These are phyloP conservation scores for Saururus chinensis DNA, from an alignment of 164 flowering plant genomes.

Conservation along the genomic window DNA sequence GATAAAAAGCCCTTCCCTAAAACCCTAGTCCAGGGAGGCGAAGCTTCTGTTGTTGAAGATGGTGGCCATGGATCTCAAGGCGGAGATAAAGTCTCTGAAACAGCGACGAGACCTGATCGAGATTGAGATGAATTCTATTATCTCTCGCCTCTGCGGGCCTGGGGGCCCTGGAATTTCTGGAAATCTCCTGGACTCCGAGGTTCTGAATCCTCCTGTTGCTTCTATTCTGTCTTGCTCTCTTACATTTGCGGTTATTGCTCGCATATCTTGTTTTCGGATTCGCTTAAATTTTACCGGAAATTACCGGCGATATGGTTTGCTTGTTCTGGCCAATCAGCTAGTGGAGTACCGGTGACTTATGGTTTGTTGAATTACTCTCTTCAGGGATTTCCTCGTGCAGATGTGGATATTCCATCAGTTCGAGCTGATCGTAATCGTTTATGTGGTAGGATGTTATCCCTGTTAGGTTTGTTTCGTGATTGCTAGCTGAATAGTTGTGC, in stretches of 20 bases:
- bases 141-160: conserved; percentile 53
- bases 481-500: neutral
- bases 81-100: conserved; percentile 54
- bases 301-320: too few relatives aligned
- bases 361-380: neutral
- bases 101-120: conserved; percentile 55
- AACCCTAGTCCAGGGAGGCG: neutral
- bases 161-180: conserved; percentile 88
- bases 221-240: neutral
- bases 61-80: conserved; percentile 79
- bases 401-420: conserved; percentile 62
- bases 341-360: neutral
- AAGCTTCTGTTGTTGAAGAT: conserved; percentile 21
- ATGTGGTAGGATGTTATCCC: conserved; percentile 30
- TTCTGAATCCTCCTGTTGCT: neutral
- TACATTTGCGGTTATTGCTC: too few relatives aligned
- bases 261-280: too few relatives aligned
- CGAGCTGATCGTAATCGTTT: conserved; percentile 70
- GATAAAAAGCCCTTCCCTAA: too few relatives aligned
- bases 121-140: conserved; percentile 68
- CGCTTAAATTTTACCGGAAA: too few relatives aligned
- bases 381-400: conserved; percentile 84
- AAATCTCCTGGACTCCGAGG: conserved; percentile 80
- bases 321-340: neutral
- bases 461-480: neutral